A percentile compares a stretch with the other conserved stretches of the same genome.
Conservation (phyloP, 2,329 filamentous ascomycete species). For the Aspergillus costaricaensis region DNA sequence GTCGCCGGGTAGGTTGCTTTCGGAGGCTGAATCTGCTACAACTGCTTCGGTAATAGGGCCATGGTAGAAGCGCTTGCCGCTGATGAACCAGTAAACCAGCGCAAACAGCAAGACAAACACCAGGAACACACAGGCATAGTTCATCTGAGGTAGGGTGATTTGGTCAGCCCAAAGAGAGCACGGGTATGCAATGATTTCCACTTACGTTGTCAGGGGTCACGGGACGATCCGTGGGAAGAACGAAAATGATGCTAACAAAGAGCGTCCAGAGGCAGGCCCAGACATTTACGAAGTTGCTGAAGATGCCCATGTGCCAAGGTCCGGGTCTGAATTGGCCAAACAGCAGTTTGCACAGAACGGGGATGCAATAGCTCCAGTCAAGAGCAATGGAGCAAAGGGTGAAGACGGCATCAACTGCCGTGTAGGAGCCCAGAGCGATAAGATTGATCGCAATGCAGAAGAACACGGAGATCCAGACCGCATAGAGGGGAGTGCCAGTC, state of each 20-base stretch:
- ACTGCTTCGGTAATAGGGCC: slow-evolving; percentile 5
- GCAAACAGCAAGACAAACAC: slow-evolving; percentile 5
- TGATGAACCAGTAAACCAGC: slow-evolving; percentile 7
- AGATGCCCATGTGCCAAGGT: slow-evolving; percentile 6
- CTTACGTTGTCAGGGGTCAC: slow-evolving; percentile 8
- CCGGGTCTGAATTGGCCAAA: slow-evolving; percentile 6
- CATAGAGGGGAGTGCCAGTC: slow-evolving; percentile 1
- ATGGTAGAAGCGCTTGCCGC: slow-evolving; percentile 1
- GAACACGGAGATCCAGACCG: slow-evolving; percentile 5
- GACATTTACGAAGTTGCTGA: background rate
- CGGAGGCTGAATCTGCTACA: slow-evolving; percentile 1
- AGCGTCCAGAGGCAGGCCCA: slow-evolving; percentile 7
- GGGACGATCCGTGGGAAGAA: background rate
- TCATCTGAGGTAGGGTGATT: slow-evolving; percentile 1
- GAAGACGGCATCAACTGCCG: slow-evolving; percentile 1
- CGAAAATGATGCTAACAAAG: slow-evolving; percentile 5
- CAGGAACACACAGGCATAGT: slow-evolving; percentile 8
- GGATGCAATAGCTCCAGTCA: slow-evolving; percentile 8
- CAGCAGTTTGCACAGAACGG: slow-evolving; percentile 3
- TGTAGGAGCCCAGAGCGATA: slow-evolving; percentile 6
- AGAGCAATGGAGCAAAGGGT: slow-evolving; percentile 6
- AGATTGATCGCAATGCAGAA: slow-evolving; percentile 8
- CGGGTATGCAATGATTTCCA: background rate
- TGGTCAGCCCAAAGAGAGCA: background rate
- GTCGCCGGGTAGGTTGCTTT: background rate